Percentiles rank a stretch among this genome's conserved stretches.
phyloP scores from a whole-genome alignment of 306 rosid genomes.

The Begonia masoniana region DNA sequence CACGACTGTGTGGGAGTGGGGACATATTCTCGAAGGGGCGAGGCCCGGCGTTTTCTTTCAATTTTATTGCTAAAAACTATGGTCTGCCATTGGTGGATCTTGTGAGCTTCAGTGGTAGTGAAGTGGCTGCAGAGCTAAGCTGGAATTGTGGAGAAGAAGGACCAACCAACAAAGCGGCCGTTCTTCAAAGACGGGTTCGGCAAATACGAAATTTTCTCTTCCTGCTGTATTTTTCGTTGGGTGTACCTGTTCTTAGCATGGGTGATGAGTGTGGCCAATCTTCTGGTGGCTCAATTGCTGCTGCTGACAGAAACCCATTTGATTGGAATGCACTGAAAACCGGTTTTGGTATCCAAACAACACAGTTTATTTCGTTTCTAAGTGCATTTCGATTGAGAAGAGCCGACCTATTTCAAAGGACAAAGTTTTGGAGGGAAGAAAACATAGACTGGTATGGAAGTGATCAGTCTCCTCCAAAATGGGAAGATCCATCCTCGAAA shows the following conservation, averaged over 20 bases:
- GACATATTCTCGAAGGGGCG: constrained; percentile 60
- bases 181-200: constrained; percentile 69
- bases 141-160: constrained; percentile 99
- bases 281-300: constrained; percentile 49
- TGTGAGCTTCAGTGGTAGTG: constrained; percentile 60
- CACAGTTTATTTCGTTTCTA: constrained; percentile 51
- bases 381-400: constrained; percentile 49
- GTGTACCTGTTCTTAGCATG: constrained; percentile 89
- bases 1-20: constrained; percentile 90
- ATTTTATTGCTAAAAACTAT: constrained; percentile 40
- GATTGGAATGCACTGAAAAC: constrained; percentile 55
- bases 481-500: constrained; percentile 67
- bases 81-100: constrained; percentile 79
- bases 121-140: constrained; percentile 44
- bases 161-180: constrained; percentile 33
- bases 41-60: constrained; percentile 82
- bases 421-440: constrained; percentile 55
- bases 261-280: constrained; percentile 92
- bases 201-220: constrained; percentile 75
- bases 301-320: constrained; percentile 32
- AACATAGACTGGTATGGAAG: constrained; percentile 63
- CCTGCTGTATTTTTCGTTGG: constrained; percentile 59
- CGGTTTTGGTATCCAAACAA: constrained; percentile 54
- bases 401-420: constrained; percentile 51
- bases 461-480: constrained; percentile 46